A percentile compares a stretch with the other conserved stretches of the same genome.
phyloP scores from a whole-genome alignment of 192 early-diverging fungal genomes.

The Cetraspora pellucida region DNA sequence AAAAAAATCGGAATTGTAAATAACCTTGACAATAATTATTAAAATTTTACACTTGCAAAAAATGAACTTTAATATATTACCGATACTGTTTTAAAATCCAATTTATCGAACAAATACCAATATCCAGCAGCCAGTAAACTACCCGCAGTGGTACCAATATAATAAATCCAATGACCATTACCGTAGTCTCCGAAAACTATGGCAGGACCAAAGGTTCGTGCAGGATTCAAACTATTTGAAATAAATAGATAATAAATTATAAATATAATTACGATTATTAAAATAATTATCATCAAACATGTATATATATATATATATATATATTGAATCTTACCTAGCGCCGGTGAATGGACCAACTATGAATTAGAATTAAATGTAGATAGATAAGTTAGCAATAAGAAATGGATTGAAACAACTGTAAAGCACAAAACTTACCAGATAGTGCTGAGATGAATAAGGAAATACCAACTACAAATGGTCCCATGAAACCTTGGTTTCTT shows the following conservation, averaged over 20 bases:
- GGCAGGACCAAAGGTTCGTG: conserved; percentile 62
- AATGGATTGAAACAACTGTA: neutral
- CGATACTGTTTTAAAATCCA: neutral
- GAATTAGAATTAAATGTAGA: neutral
- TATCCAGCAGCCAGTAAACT: conserved; percentile 39
- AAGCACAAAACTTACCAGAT: neutral
- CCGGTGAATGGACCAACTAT: conserved; percentile 36
- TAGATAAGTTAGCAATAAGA: neutral
- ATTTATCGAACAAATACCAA: neutral
- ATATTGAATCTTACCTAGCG: conserved; percentile 26
- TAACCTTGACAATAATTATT: too few species aligned
- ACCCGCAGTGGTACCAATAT: conserved; percentile 53
- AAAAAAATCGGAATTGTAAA: too few species aligned
- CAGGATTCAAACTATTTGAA: conserved; percentile 57
- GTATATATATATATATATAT: neutral
- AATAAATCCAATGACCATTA: conserved; percentile 62
- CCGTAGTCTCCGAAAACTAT: conserved; percentile 51
- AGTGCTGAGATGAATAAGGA: conserved; percentile 23
- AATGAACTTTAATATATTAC: too few species aligned
- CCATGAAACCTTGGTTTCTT: neutral
- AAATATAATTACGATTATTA: neutral
- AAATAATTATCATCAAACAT: too few species aligned
- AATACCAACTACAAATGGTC: conserved; percentile 26
- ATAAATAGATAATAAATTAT: neutral
- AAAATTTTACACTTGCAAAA: too few species aligned